These are phyloP conservation scores for Cutaneotrichosporon sp. DNA, from an alignment of 1,284 basidiomycete species.

Conservation along the genomic window DNA sequence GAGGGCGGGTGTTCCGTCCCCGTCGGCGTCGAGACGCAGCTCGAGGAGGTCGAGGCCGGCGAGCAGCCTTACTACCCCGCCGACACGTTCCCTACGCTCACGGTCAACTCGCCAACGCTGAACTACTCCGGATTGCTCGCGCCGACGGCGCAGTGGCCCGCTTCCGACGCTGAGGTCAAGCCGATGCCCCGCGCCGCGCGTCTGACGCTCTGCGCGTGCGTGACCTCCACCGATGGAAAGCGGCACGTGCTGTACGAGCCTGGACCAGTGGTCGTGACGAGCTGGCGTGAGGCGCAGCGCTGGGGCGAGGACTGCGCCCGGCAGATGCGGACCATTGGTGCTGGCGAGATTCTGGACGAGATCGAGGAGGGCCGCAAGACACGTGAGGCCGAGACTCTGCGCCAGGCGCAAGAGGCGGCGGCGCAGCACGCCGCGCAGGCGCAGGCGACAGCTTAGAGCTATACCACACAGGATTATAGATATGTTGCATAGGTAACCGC, in stretches of 20 bases:
- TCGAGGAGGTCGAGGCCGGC: constrained; percentile 33
- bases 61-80: constrained; percentile 20
- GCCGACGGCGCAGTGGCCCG: constrained; percentile 16
- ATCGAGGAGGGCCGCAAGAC: constrained; percentile 67
- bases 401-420: constrained; percentile 28
- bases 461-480: background rate
- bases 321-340: constrained; percentile 66
- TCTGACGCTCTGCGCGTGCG: constrained; percentile 71
- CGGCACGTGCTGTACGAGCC: constrained; percentile 69
- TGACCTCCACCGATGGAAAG: constrained; percentile 72
- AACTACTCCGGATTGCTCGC: constrained; percentile 50
- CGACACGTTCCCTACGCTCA: constrained; percentile 27
- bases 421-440: background rate
- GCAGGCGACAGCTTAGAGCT: constrained; percentile 7
- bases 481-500: constrained; percentile 12
- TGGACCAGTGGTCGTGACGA: constrained; percentile 58
- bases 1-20: constrained; percentile 98
- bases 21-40: constrained; percentile 73
- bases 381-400: constrained; percentile 58
- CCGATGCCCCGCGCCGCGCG: constrained; percentile 42
- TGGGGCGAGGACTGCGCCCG: constrained; percentile 68
- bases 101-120: constrained; percentile 39
- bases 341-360: constrained; percentile 71
- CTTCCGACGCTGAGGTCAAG: constrained; percentile 22
- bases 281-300: constrained; percentile 63